Evolutionary conservation across 2,329 filamentous ascomycete genomes (phyloP).

Genomic region (Pseudogymnoascus verrucosus): DNA sequence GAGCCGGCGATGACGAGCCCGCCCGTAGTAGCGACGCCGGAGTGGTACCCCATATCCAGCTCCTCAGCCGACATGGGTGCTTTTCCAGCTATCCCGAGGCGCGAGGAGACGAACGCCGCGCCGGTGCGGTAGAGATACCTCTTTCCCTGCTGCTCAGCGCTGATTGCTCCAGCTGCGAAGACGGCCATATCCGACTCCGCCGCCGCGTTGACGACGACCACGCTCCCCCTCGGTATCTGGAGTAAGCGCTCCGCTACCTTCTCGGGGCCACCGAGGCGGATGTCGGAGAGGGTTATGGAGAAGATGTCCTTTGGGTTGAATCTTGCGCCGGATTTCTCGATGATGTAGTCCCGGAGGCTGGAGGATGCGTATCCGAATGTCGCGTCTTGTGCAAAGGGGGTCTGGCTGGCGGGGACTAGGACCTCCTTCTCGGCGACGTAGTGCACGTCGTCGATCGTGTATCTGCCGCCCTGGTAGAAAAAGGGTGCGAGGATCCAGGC

Average conservation of each 20-base stretch:
- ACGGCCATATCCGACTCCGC: conserved; percentile 48
- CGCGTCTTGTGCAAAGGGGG: conserved; percentile 49
- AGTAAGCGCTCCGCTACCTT: conserved; percentile 35
- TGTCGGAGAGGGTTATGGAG: conserved; percentile 40
- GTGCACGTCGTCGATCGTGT: conserved; percentile 49
- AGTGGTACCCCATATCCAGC: conserved; percentile 29
- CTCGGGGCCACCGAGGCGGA: conserved; percentile 37
- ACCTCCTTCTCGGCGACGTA: conserved; percentile 46
- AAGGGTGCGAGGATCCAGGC: conserved; percentile 50
- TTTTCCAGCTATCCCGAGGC: conserved; percentile 45
- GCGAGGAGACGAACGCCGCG: conserved; percentile 37
- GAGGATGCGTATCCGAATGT: conserved; percentile 50
- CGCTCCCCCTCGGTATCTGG: conserved; percentile 29
- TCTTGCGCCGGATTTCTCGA: conserved; percentile 44
- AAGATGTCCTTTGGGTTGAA: conserved; percentile 29
- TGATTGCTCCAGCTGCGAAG: conserved; percentile 39
- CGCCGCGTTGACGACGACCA: conserved; percentile 45
- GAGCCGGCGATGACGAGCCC: conserved; percentile 49
- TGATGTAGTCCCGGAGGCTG: conserved; percentile 43
- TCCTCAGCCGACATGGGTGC: conserved; percentile 40
- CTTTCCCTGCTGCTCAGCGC: conserved; percentile 27
- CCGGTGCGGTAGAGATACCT: conserved; percentile 34
- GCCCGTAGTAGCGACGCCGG: conserved; percentile 28
- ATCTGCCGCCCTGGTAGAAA: conserved; percentile 50
- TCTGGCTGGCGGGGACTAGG: conserved; percentile 43